Base-by-base conservation (phyloP, 1,139 yeast genomes). In the Geotrichum citri-aurantii region DNA sequence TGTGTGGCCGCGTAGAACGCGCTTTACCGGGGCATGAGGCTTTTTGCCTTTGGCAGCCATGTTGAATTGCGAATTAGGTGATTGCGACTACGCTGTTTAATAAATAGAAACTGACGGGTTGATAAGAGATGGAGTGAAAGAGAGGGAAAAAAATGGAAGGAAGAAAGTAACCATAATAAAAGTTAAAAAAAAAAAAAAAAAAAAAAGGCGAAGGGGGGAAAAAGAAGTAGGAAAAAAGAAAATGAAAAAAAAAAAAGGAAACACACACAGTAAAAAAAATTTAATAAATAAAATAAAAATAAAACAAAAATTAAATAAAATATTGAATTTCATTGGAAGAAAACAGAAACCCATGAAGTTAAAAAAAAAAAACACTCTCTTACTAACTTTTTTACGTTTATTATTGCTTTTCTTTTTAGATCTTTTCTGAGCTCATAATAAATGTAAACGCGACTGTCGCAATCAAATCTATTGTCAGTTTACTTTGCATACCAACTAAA, bases 31-130 rank as follows among this genome's bases (percentile, higher is more conserved):
- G 23, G 54, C 37, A 31, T 48, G 31, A 19, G 21, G 48, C 27
- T 48, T 12, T 42, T 40, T 51, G 56, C 59, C 59, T 27, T 49
- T 48, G 24, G 52, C 37, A 31, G 59, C 55, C 59, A 56, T 56
- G 33, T 2, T 11, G 4, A 7, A 23, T 6, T 46, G 17, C 14
- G 31, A 44, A n/a, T 17, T 23, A 17, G 31, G 21, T 21, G 12
- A 17, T 14, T 24, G 47, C 24, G 11, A n/a, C 48, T 12, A 14
- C 12, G 44, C 17, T 27, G 50, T 8, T 26, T 52, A 19, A 27
- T 44, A 12, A 17, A 17, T 37, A 7, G 7, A 26, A 44, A 27
- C n/a, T 17, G 21, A 14, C n/a, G 17, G 14, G 48, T 5, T 21
- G 46, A 24, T 26, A 21, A 46, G 19, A 29, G 23, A 21, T 44